A percentile compares a stretch with the other conserved stretches of the same genome.
Conservation (phyloP, 495 filamentous ascomycete species). For the Neurospora intermedia region DNA sequence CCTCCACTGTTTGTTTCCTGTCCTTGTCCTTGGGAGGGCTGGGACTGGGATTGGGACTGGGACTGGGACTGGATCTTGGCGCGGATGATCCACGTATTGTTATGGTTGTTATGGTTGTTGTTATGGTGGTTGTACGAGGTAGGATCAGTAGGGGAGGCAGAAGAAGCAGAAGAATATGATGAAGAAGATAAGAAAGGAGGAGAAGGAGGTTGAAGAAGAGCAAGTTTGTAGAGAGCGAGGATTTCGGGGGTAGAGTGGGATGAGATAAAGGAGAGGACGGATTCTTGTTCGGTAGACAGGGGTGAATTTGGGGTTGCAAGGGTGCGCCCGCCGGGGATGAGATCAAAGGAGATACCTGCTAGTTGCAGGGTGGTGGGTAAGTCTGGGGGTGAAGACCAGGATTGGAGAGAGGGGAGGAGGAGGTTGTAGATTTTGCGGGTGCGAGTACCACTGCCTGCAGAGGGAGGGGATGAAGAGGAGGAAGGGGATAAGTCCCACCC, state of each 20-base stretch:
- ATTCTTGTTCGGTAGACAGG: conserved; percentile 19
- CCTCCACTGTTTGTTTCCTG: not conserved
- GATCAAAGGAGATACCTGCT: conserved; percentile 59
- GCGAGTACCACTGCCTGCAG: too few species aligned
- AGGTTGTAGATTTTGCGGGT: conserved; percentile 39
- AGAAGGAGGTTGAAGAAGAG: conserved; percentile 40
- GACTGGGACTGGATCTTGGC: conserved; percentile 49
- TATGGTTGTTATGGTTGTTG: not conserved
- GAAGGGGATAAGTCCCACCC: conserved; percentile 45
- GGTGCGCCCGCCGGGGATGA: conserved; percentile 55
- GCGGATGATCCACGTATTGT: conserved; percentile 47
- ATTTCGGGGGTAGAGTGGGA: conserved; percentile 69
- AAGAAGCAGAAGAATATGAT: not conserved
- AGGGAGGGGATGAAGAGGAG: conserved; percentile 52
- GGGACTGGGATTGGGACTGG: too few species aligned
- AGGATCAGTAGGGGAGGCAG: too few species aligned
- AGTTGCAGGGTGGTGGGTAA: conserved; percentile 59
- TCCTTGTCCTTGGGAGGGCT: too few species aligned
- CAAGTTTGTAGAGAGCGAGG: conserved; percentile 71
- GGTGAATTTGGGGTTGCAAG: too few species aligned
- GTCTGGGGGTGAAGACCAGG: conserved; percentile 66
- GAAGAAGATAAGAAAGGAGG: too few species aligned
- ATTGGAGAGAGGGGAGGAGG: conserved; percentile 50
- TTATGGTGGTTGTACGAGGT: too few species aligned
- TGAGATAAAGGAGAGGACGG: conserved; percentile 64